These are phyloP conservation scores for Cylindricascospora bacillispora DNA, from an alignment of 1,139 yeast species.

Conservation along the genomic window DNA sequence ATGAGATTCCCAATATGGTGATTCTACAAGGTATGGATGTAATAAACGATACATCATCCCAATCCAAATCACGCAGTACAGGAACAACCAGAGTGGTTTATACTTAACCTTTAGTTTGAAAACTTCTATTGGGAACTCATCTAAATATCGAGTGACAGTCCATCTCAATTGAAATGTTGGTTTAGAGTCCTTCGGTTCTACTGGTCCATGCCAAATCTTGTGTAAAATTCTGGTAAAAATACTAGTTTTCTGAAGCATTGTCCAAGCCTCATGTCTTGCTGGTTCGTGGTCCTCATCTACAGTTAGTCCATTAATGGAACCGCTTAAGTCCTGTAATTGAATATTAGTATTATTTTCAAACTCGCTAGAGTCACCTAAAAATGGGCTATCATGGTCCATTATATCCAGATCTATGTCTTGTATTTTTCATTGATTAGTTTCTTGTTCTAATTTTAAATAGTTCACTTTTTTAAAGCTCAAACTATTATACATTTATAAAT, in stretches of 20 bases:
- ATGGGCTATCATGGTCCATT: too few relatives aligned
- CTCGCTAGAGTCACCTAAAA: not conserved
- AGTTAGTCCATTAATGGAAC: conserved; percentile 1
- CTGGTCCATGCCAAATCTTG: conserved; percentile 43
- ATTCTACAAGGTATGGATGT: conserved; percentile 19
- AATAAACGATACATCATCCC: conserved; percentile 12
- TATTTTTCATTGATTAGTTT: too few relatives aligned
- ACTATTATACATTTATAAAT: too few relatives aligned
- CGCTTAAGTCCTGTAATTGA: conserved; percentile 2
- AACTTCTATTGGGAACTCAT: conserved; percentile 31
- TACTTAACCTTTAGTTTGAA: conserved; percentile 26
- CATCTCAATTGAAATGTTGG: conserved; percentile 26
- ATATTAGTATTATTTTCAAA: not conserved
- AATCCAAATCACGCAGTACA: conserved; percentile 29
- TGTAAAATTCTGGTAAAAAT: conserved; percentile 9
- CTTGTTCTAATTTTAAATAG: too few relatives aligned
- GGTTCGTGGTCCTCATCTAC: not conserved
- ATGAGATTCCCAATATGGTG: conserved; percentile 16
- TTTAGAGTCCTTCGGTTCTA: conserved; percentile 34
- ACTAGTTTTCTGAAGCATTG: conserved; percentile 30
- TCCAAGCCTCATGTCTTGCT: conserved; percentile 28
- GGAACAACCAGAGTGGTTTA: conserved; percentile 26
- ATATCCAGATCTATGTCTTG: too few relatives aligned
- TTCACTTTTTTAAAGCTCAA: too few relatives aligned
- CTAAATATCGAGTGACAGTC: conserved; percentile 26